These are phyloP conservation scores for Nicotiana noctiflora DNA, from an alignment of 257 asterid genomes.

Conservation along the genomic window DNA sequence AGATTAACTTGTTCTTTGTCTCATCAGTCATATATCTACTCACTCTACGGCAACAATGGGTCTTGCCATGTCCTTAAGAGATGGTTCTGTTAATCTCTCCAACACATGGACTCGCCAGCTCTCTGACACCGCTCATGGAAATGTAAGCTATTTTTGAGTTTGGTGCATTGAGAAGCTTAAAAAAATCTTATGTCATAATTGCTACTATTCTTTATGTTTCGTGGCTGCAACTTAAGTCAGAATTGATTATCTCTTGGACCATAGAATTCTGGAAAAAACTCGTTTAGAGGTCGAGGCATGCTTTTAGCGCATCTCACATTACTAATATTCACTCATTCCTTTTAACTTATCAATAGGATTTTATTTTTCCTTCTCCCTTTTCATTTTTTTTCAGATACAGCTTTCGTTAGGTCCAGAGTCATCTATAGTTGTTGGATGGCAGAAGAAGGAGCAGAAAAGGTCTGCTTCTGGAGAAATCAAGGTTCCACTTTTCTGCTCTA, in stretches of 20 bases:
- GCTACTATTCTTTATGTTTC: neutral
- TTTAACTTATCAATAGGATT: neutral
- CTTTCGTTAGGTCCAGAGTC: slow-evolving; percentile 83
- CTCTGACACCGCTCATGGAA: slow-evolving; percentile 66
- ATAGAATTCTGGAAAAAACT: neutral
- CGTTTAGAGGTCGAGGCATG: neutral
- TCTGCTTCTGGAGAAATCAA: slow-evolving; percentile 86
- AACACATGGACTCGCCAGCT: slow-evolving; percentile 88
- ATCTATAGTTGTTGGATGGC: slow-evolving; percentile 85
- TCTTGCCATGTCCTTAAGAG: slow-evolving; percentile 69
- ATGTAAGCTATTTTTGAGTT: slow-evolving; percentile 41
- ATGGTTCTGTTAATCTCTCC: slow-evolving; percentile 87
- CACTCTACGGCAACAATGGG: slow-evolving; percentile 82
- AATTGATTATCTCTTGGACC: neutral
- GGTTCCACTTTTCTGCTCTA: slow-evolving; percentile 36
- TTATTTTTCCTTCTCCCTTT: neutral
- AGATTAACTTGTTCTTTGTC: slow-evolving; percentile 3
- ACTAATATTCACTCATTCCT: neutral
- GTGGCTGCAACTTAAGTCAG: neutral
- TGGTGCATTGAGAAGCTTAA: neutral
- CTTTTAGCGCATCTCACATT: neutral
- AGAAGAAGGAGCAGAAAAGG: slow-evolving; percentile 63
- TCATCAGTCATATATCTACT: slow-evolving; percentile 67
- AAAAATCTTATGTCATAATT: neutral
- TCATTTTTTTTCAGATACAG: slow-evolving; percentile 54